phyloP scores from a whole-genome alignment of 2,329 filamentous ascomycete genomes.

The Blastomyces silverae region DNA sequence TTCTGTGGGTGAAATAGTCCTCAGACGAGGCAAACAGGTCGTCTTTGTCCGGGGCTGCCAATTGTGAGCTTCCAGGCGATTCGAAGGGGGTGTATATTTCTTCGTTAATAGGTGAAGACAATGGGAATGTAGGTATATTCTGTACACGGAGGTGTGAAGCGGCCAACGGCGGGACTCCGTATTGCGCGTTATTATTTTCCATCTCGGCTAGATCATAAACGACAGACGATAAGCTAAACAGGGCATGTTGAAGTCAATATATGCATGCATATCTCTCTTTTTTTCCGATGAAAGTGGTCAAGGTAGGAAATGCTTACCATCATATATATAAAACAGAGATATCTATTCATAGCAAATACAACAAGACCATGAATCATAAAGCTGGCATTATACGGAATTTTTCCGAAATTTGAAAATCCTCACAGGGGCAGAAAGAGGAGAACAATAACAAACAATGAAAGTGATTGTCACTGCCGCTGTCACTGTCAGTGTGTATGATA shows the following conservation, averaged over 20 bases:
- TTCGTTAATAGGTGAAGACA: conserved; percentile 41
- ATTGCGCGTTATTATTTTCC: not conserved
- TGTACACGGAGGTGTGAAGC: conserved; percentile 26
- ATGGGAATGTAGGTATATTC: conserved; percentile 34
- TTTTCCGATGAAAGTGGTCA: not conserved
- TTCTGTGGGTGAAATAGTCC: conserved; percentile 24
- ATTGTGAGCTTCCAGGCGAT: conserved; percentile 28
- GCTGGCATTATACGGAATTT: not conserved
- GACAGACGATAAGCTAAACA: not conserved
- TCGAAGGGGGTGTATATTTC: conserved; percentile 37
- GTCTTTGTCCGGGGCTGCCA: conserved; percentile 25
- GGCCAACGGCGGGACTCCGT: not conserved
- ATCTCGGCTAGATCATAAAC: not conserved
- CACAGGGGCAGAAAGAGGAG: not conserved
- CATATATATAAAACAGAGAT: not conserved
- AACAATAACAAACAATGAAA: conserved; percentile 5
- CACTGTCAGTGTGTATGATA: not conserved
- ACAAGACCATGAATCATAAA: not conserved
- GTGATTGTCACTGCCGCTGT: not conserved
- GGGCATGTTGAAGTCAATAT: conserved; percentile 4
- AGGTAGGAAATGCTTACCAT: not conserved
- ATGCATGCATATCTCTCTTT: not conserved
- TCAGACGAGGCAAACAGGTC: conserved; percentile 31
- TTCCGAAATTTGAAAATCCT: not conserved
- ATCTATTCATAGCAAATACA: not conserved